Conservation (phyloP, 805 yeast genomes). For the Cyberlindnera galapagoensis region DNA sequence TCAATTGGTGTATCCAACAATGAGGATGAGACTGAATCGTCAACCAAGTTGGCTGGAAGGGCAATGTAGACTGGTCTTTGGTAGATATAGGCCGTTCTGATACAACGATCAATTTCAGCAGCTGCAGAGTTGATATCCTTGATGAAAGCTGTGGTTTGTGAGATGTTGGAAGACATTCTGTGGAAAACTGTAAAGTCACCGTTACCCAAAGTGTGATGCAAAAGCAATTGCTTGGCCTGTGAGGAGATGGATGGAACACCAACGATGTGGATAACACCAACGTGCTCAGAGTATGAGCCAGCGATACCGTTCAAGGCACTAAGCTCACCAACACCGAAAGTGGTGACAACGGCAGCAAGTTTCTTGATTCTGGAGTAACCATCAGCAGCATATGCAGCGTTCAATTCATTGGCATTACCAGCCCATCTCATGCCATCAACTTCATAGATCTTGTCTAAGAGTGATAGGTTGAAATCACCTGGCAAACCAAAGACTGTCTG, state of each 20-base stretch:
- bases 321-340: conserved; percentile 86
- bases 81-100: conserved; percentile 56
- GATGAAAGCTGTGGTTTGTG: conserved; percentile 55
- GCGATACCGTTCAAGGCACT: conserved; percentile 79
- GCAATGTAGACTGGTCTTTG: conserved; percentile 81
- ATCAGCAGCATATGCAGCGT: conserved; percentile 82
- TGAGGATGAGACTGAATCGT: conserved; percentile 47
- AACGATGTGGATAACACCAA: conserved; percentile 73
- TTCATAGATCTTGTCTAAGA: conserved; percentile 63
- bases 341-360: conserved; percentile 64
- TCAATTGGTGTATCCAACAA: conserved; percentile 59
- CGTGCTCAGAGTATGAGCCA: conserved; percentile 84
- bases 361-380: conserved; percentile 80
- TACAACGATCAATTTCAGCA: conserved; percentile 60
- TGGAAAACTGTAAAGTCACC: conserved; percentile 72
- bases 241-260: conserved; percentile 76
- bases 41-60: conserved; percentile 72
- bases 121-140: conserved; percentile 59
- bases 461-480: conserved; percentile 72
- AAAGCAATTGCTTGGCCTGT: conserved; percentile 58
- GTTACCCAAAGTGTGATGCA: conserved; percentile 78
- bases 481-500: conserved; percentile 72
- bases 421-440: conserved; percentile 72
- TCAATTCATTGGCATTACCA: conserved; percentile 52
- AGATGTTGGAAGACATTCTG: conserved; percentile 65